These are phyloP conservation scores for Plasmodium vinckei DNA, from an alignment of 169 alveolate species.

Conservation along the genomic window DNA sequence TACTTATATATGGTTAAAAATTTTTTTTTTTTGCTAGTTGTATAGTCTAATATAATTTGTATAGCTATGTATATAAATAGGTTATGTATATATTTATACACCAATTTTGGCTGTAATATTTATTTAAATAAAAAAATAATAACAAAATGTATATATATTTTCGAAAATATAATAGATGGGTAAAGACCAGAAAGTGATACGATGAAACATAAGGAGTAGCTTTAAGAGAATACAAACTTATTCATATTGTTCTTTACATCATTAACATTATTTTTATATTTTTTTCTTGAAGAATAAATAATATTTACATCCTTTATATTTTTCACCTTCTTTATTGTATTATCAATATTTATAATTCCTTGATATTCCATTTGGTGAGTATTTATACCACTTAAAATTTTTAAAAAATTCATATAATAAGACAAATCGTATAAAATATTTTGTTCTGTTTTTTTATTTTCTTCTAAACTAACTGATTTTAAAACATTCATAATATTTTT, in stretches of 20 bases:
- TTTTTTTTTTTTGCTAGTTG: too few relatives aligned
- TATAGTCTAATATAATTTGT: too few relatives aligned
- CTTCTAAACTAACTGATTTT: constrained; percentile 23
- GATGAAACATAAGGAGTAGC: too few relatives aligned
- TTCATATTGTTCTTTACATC: constrained; percentile 32
- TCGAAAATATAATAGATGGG: too few relatives aligned
- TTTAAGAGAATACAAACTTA: neutral
- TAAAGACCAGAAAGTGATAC: too few relatives aligned
- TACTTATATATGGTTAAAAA: too few relatives aligned
- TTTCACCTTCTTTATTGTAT: constrained; percentile 9
- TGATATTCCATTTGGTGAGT: constrained; percentile 13
- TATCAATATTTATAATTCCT: constrained; percentile 25
- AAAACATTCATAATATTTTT: constrained; percentile 38
- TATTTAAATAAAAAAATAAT: too few relatives aligned
- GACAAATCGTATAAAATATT: constrained; percentile 23
- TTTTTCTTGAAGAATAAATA: constrained; percentile 17
- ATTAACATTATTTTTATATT: constrained; percentile 47
- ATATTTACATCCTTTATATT: constrained; percentile 7
- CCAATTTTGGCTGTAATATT: too few relatives aligned
- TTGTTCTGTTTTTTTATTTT: constrained; percentile 16
- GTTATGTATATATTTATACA: too few relatives aligned
- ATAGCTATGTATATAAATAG: too few relatives aligned
- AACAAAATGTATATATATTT: too few relatives aligned
- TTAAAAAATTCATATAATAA: constrained; percentile 36
- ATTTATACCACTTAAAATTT: constrained; percentile 13